Evolutionary conservation across 176 grass and related monocot genomes (phyloP).

Genomic region (Canna indica): DNA sequence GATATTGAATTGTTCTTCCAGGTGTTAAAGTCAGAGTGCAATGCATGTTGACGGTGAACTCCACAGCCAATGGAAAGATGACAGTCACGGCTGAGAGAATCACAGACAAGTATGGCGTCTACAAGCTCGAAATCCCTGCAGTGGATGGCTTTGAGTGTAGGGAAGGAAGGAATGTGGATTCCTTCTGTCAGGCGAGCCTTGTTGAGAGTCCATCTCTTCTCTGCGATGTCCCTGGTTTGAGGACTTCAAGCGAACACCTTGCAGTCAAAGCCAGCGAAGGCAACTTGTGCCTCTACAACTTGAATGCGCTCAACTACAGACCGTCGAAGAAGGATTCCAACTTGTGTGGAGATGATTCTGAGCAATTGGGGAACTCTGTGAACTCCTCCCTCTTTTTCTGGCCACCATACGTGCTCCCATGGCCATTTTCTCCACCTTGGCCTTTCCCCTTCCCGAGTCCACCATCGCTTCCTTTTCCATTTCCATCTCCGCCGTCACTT

Average conservation of each 20-base stretch:
- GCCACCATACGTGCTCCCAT: constrained; percentile 39
- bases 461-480: constrained; percentile 35
- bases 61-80: constrained; percentile 42
- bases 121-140: constrained; percentile 62
- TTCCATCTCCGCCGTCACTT: constrained; percentile 31
- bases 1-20: constrained; percentile 11
- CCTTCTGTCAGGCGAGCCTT: constrained; percentile 56
- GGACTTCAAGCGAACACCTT: constrained; percentile 47
- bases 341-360: constrained; percentile 16
- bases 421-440: constrained; percentile 34
- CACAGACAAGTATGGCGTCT: constrained; percentile 57
- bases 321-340: constrained; percentile 29
- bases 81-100: constrained; percentile 52
- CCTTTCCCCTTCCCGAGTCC: constrained; percentile 47
- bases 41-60: constrained; percentile 54
- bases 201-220: constrained; percentile 44
- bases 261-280: constrained; percentile 20
- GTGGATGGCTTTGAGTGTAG: constrained; percentile 60
- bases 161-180: constrained; percentile 27
- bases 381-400: constrained; percentile 75
- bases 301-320: constrained; percentile 85
- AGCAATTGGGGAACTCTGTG: background rate
- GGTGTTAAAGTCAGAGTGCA: constrained; percentile 61
- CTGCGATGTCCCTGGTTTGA: constrained; percentile 55
- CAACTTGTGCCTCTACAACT: constrained; percentile 50